Percentiles rank a stretch among this genome's conserved stretches.
Conservation (phyloP, 192 early-diverging fungal genomes). For the Chytriomyces sp. region DNA sequence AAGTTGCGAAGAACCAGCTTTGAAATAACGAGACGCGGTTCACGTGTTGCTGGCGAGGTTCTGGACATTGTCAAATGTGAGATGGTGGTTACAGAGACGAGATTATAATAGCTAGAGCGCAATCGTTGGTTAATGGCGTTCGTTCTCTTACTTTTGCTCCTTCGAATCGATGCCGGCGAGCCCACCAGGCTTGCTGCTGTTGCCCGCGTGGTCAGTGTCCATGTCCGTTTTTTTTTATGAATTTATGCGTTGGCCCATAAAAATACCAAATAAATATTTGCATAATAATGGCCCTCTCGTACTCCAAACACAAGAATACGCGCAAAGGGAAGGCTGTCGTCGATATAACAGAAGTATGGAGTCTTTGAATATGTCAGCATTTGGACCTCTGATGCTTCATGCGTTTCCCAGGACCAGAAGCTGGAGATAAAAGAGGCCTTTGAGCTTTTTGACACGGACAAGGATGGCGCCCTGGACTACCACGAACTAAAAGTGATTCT, state of each 20-base stretch:
- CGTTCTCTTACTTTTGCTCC: too few species aligned
- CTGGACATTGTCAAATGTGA: too few species aligned
- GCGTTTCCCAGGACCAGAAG: constrained; percentile 75
- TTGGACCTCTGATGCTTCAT: too few species aligned
- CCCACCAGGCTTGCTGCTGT: neutral
- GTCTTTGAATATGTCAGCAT: too few species aligned
- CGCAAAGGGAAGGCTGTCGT: neutral
- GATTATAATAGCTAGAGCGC: too few species aligned
- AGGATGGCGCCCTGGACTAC: constrained; percentile 74
- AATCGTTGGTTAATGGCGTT: too few species aligned
- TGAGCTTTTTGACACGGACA: constrained; percentile 96
- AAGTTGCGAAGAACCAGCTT: constrained; percentile 93
- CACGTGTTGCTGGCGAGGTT: neutral
- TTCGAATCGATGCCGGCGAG: neutral
- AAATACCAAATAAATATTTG: too few species aligned
- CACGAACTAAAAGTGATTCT: constrained; percentile 78
- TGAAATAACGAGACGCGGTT: constrained; percentile 67
- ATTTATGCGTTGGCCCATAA: constrained; percentile 6
- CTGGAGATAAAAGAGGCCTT: constrained; percentile 96
- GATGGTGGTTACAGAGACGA: neutral
- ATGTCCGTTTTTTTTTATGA: neutral
- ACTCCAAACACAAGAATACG: neutral
- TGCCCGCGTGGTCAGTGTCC: neutral
- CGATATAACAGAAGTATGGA: too few species aligned
- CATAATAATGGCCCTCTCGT: neutral